Evolutionary conservation across 495 filamentous ascomycete genomes (phyloP), one percentile per base, ranked within the genome.

Genomic region (Monascus purpureus): DNA sequence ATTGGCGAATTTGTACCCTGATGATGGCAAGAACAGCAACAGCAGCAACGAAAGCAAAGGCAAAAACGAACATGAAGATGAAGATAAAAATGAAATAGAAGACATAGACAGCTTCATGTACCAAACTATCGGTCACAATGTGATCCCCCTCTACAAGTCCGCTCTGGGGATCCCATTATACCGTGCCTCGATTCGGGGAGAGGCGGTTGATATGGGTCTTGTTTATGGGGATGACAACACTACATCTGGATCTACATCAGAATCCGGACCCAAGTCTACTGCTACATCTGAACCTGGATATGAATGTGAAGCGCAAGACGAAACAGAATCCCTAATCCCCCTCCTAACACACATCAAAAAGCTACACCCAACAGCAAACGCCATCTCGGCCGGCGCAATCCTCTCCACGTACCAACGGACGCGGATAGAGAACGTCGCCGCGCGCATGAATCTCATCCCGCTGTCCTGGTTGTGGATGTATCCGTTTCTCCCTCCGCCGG

Each of bases 101-200:
- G 85, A 92, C 55, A 68, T 90, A 41, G 80, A 97, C 57, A 93
- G 83, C 65, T 94, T 84, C 73, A 96, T 97, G 90, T 97, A 95
- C 67, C 90, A 97, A 61, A 96, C 92, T 1, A 81, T 92, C 31
- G 90, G 90, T 24, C 87, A 95, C 57, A 64, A 65, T 32, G 57
- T 95, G 13, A 79, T 95, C 29, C 90, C 88, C 4, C 68, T 93
- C 13, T 96, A 94, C 51, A 72, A 75, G 37, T 43, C 68, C 18
- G 83, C 82, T 2, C 73, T 94, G 2, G 67, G 63, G 1, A 57
- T 94, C 18, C 87, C 87, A 7, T 63, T 94, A 1, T 93, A 85
- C 50, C 74, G 87, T 9, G 70, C 67, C 29, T 57, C 68, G 13
- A 95, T 96, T 47, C 42, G 41, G 2, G 87, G 84, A 24, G 55